Base-by-base conservation (phyloP, 192 early-diverging fungal species). In the Funneliformis geosporum region DNA sequence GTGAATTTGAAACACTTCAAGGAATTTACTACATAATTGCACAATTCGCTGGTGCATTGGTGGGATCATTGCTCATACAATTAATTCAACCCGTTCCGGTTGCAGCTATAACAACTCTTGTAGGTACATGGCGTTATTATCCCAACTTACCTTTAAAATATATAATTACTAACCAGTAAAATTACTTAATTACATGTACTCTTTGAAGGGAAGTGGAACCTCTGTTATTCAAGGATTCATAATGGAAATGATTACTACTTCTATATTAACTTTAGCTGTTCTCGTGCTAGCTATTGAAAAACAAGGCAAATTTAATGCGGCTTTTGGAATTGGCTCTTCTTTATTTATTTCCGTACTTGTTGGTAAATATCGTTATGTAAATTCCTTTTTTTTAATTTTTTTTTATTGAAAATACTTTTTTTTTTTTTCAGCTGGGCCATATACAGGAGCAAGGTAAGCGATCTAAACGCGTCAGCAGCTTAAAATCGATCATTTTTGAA, bases 321-420 rank as follows among this genome's bases (percentile, higher is more conserved):
- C 67, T 38, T 40, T 69, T 69, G 67, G 67, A 42, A 69, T 69
- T 9, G 67, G 67, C 42, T 39, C 38, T 18, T 33, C 67, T 23
- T n/a, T 69, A 38, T 69, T 69, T 6, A 69, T 69, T 69, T 69
- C 67, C 23, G 40, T 10, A 69, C 33, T 69, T n/a, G 67, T 40
- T n/a, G 67, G 67, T 69, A 69, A 40, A n/a, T 18, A 43, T 43
- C n/a, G 4, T 40, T 1, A 40, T 68, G 11, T 40, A 21, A 11
- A 28, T 42, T 69, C 42, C 9, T 43, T 28, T 65, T 33, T 40
- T 18, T 42, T n/a, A 42, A 21, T n/a, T 14, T 8, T 43, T n/a
- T 7, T 21, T 18, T 10, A 14, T 68, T 8, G 5, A 64, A 64
- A 23, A 27, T 4, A n/a, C 10, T 6, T 1, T 68, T 21, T 21